Evolutionary conservation across 208 protist species (phyloP).

Genomic region (Kentomonas sorsogonicus): DNA sequence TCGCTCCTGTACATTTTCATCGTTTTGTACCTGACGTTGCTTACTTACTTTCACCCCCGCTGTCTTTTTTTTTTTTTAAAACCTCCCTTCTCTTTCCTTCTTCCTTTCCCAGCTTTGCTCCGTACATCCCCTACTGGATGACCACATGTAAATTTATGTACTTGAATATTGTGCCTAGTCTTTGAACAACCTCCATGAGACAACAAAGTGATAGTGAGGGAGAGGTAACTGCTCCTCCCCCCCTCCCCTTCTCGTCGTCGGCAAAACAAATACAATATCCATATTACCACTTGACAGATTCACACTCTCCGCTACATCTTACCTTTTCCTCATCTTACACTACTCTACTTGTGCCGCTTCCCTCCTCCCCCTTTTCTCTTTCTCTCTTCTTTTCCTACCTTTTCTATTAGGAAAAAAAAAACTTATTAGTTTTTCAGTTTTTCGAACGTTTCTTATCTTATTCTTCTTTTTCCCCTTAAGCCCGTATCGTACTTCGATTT

Average conservation of each 20-base stretch:
- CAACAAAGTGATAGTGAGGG: not conserved
- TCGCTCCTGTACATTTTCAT: not conserved
- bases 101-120: not conserved
- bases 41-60: no score
- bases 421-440: no score
- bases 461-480: no score
- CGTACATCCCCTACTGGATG: constrained; percentile 7
- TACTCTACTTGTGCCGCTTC: not conserved
- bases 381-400: constrained; percentile 4
- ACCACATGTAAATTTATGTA: not conserved
- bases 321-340: constrained; percentile 1
- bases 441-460: no score
- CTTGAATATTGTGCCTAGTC: not conserved
- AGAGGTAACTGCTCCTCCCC: not conserved
- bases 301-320: not conserved
- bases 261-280: not conserved
- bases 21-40: no score
- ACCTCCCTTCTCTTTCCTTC: constrained; percentile 2
- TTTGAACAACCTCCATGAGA: not conserved
- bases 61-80: no score
- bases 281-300: no score
- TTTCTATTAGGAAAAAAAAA: not conserved
- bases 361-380: not conserved
- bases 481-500: no score
- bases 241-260: not conserved